Evolutionary conservation across 306 rosid genomes (phyloP), one percentile per base, ranked within the genome.

Genomic region (Rosa persica): DNA sequence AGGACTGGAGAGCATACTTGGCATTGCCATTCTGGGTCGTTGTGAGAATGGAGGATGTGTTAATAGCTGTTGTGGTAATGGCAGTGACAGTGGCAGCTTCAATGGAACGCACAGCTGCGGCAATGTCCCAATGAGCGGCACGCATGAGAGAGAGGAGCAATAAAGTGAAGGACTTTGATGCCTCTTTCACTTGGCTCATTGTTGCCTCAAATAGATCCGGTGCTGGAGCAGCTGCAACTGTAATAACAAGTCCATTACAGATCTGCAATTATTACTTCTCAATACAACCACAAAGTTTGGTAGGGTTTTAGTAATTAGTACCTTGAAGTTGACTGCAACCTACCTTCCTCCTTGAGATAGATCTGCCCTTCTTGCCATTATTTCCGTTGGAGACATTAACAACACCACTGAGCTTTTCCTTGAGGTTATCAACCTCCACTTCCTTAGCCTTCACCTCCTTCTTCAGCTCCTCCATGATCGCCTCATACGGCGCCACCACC

Each of bases 401-500:
- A 48, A 67, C 82, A 83, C 65, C 89, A 67, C 82, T 90, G 64
- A 95, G 92, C 90, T 95, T 93, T 87, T 91, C 98, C 75, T 86
- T 95, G 57, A 95, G 93, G 78, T 81, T 86, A 79, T 85, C 87
- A 61, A 93, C 93, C 83, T 95, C 98, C 70, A 81, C 74, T 64
- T 93, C 96, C 79, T 89, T 89, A 19, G 86, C 84, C 83, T 93
- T 95, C 78, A 90, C 93, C 73, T 89, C 99, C 77, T 81, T 89
- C 85, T 89, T 92, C 68, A 95, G 85, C 80, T 95, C 99, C 66
- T 91, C 98, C 85, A 95, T 90, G 80, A 88, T 87, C 77, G 93
- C 95, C 89, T 92, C 99, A 71, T 95, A 95, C 83, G 98, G 99
- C 67, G 99, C 99, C 85, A 91, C 98, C 60, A 91, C 90, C 85